phyloP scores from a whole-genome alignment of 495 filamentous ascomycete species.

The Xylaria curta region DNA sequence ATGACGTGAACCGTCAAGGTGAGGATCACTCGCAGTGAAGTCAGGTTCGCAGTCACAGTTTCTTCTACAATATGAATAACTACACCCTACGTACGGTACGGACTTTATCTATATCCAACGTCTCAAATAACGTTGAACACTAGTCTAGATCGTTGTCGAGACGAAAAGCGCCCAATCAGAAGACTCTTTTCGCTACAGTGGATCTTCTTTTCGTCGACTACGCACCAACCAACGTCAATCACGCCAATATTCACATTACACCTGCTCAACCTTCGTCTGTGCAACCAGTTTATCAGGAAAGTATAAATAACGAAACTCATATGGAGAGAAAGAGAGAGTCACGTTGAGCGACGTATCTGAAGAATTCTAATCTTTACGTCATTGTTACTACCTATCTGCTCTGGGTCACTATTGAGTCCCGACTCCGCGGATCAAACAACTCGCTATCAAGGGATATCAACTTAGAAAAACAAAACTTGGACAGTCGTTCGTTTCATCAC shows the following conservation, averaged over 20 bases:
- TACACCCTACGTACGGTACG: background rate
- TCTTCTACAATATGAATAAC: background rate
- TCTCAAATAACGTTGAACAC: background rate
- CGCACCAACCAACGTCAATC: conserved; percentile 9
- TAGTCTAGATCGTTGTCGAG: background rate
- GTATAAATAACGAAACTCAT: background rate
- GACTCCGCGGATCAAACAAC: background rate
- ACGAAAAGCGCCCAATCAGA: conserved; percentile 26
- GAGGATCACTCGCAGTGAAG: background rate
- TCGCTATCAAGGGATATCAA: background rate
- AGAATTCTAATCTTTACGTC: conserved; percentile 7
- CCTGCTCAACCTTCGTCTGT: background rate
- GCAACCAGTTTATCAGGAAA: background rate
- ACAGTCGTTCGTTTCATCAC: background rate
- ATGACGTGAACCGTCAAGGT: background rate
- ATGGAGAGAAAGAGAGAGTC: background rate
- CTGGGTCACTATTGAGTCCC: background rate
- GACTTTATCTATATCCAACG: background rate
- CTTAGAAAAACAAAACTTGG: background rate
- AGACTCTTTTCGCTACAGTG: conserved; percentile 4
- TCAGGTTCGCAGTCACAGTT: background rate
- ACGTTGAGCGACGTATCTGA: background rate
- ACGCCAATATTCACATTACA: conserved; percentile 10
- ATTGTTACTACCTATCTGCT: background rate
- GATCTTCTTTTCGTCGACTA: conserved; percentile 19